Percentiles rank a stretch among this genome's conserved stretches.
Conservation (phyloP, 768 basidiomycete species). For the Nevesoporus exiguus region DNA sequence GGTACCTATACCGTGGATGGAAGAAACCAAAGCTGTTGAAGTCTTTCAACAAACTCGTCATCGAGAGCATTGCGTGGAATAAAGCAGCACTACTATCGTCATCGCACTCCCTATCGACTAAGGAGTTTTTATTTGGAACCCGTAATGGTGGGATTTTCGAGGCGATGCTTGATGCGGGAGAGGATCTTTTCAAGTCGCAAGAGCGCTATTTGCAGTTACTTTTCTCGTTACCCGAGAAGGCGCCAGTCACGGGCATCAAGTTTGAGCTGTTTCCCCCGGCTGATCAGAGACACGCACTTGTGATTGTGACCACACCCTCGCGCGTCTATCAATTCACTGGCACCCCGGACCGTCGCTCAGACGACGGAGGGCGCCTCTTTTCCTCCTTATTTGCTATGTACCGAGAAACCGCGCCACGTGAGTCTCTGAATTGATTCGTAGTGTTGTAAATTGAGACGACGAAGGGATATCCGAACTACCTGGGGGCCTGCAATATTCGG, state of each 20-base stretch:
- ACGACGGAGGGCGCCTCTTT: slow-evolving; percentile 77
- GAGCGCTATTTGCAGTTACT: slow-evolving; percentile 75
- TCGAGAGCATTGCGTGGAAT: slow-evolving; percentile 93
- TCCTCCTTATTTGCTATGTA: slow-evolving; percentile 70
- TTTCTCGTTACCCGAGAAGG: slow-evolving; percentile 74
- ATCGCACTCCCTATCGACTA: slow-evolving; percentile 67
- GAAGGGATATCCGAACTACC: slow-evolving; percentile 90
- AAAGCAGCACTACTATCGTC: slow-evolving; percentile 61
- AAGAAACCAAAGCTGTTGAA: slow-evolving; percentile 81
- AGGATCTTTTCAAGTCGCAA: slow-evolving; percentile 88
- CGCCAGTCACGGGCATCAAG: slow-evolving; percentile 80
- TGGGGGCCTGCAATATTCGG: slow-evolving; percentile 69
- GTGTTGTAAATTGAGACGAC: slow-evolving; percentile 20
- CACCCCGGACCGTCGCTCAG: slow-evolving; percentile 56
- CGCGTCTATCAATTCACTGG: slow-evolving; percentile 92
- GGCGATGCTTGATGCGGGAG: slow-evolving; percentile 83
- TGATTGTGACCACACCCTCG: slow-evolving; percentile 81
- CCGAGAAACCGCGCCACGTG: slow-evolving; percentile 78
- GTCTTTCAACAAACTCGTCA: slow-evolving; percentile 72
- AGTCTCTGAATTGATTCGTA: slow-evolving; percentile 25
- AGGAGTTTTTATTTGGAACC: slow-evolving; percentile 84
- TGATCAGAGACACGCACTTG: slow-evolving; percentile 60
- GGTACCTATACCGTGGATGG: slow-evolving; percentile 81
- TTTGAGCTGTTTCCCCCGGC: slow-evolving; percentile 71
- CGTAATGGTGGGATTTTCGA: slow-evolving; percentile 86